Base-by-base conservation (phyloP, 2,329 filamentous ascomycete genomes). In the Ophioceras dolichostomum region DNA sequence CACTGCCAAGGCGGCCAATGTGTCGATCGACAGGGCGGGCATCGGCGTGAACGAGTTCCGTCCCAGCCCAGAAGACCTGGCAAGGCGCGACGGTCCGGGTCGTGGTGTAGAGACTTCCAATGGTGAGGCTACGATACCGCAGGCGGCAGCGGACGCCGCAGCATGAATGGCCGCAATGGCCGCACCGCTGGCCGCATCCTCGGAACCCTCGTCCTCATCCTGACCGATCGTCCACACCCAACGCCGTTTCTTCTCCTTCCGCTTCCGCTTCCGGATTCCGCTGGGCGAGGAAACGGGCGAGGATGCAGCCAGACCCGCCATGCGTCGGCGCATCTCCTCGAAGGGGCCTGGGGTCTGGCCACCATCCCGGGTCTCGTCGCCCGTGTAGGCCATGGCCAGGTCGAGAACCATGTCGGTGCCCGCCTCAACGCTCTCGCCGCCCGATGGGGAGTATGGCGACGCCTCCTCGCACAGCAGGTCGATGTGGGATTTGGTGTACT, bases 171-270 rank as follows among this genome's bases (percentile, higher is more conserved):
- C 36, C 12, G 36, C 36, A 14, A 38, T 32, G 10, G 47, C 47
- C 5, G 45, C 47, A 38, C 47, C 61, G 4, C 64, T 51, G 22
- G 60, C 56, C 39, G 61, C 58, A 34, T n/a, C 34, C 10, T 36
- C 34, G 29, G n/a, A 64, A 12, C 62, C 58, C 7, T 64, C 57
- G 2, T 63, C 65, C 1, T 71, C 69, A n/a, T n/a, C n/a, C 41
- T 67, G 64, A 3, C 68, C 71, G 32, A 80, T 77, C 2, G 76
- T 79, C 76, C 76, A 79, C 26, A 76, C 70, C 76, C 75, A 79
- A 31, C 68, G 68, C 10, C 74, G 61, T 54, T 71, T 76, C 64
- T 75, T 78, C 45, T 79, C 75, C 49, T 61, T 76, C 44, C 75
- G 70, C 51, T 74, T 76, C n/a, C 65, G 62, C 34, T 70, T 58